Evolutionary conservation across 148 eudicot genomes (phyloP), one percentile per base, ranked within the genome.

Genomic region (Arbutus unedo): DNA sequence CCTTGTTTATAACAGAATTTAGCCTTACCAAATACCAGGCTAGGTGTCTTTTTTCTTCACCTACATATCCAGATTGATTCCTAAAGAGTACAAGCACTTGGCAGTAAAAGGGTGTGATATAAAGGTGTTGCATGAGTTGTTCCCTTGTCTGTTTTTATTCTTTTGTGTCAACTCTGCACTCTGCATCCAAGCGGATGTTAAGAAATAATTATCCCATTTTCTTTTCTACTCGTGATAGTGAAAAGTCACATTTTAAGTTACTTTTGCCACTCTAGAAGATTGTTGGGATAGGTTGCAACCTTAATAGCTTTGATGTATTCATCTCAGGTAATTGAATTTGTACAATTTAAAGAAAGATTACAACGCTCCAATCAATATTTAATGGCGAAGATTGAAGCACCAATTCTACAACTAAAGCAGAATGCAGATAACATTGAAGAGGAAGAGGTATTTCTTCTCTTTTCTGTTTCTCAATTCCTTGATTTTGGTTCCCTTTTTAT

Each of bases 341-440:
- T 96, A 59, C 98, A 94, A 80, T 96, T 96, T 82, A 96, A 94
- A 88, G 97, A 96, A 78, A 89, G 87, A 77, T 83, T 96, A 84
- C 98, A 94, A 79, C 92, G 90, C 56, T 96, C 99, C 41, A 89
- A 85, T 82, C 99, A 96, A 82, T 96, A 94, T 87, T 87, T 94
- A 76, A 70, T 87, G 79, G 94, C 95, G 76, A 92, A 88, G 88
- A 82, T 96, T 88, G 99, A 96, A 87, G 88, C 87, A 78, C 90
- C 95, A 47, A 92, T 96, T 87, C 90, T 96, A 25, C 89, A 85
- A 81, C 62, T 96, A 85, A 96, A 96, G 91, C 91, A 90, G 84
- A 91, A 92, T 81, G 91, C 94, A 41, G 73, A 86, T 87, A 94
- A 83, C 81, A 81, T 94, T 66, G 92, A 91, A 83, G 94, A 92